Evolutionary conservation across 306 rosid genomes (phyloP).

Genomic region (Mimosa bimucronata): DNA sequence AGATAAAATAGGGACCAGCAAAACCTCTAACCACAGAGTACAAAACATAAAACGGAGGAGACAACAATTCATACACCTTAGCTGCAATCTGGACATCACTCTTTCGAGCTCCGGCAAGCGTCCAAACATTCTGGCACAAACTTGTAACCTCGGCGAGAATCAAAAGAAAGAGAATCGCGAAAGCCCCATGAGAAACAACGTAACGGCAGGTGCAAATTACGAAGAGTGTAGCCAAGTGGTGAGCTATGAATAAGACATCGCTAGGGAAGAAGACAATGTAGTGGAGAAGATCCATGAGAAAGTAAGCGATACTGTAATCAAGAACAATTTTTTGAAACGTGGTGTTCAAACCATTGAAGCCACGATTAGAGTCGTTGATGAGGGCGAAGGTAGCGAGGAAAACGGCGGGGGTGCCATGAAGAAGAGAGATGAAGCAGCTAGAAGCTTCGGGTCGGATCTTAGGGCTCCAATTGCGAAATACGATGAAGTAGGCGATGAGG

Average conservation of each 20-base stretch:
- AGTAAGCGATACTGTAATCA: conserved; percentile 89
- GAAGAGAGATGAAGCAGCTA: conserved; percentile 74
- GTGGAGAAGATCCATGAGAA: conserved; percentile 78
- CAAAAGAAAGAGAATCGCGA: conserved; percentile 61
- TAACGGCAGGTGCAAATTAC: conserved; percentile 86
- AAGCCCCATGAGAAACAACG: conserved; percentile 71
- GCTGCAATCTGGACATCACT: conserved; percentile 59
- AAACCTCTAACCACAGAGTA: conserved; percentile 71
- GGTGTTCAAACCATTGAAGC: conserved; percentile 68
- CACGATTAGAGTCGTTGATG: conserved; percentile 45
- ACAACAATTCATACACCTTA: conserved; percentile 48
- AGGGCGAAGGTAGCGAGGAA: conserved; percentile 55
- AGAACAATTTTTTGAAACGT: conserved; percentile 59
- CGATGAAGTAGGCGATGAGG: conserved; percentile 57
- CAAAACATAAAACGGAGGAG: conserved; percentile 65
- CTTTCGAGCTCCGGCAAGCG: conserved; percentile 60
- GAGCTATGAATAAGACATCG: conserved; percentile 84
- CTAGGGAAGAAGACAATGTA: conserved; percentile 65
- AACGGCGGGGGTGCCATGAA: conserved; percentile 89
- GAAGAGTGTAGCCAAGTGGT: conserved; percentile 87
- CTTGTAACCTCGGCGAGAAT: conserved; percentile 85
- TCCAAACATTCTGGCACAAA: conserved; percentile 85
- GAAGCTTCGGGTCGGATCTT: conserved; percentile 86
- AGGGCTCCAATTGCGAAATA: conserved; percentile 69
- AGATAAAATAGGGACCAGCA: conserved; percentile 72